phyloP scores from a whole-genome alignment of 2,329 filamentous ascomycete species.

The Penicillium vulpinum region DNA sequence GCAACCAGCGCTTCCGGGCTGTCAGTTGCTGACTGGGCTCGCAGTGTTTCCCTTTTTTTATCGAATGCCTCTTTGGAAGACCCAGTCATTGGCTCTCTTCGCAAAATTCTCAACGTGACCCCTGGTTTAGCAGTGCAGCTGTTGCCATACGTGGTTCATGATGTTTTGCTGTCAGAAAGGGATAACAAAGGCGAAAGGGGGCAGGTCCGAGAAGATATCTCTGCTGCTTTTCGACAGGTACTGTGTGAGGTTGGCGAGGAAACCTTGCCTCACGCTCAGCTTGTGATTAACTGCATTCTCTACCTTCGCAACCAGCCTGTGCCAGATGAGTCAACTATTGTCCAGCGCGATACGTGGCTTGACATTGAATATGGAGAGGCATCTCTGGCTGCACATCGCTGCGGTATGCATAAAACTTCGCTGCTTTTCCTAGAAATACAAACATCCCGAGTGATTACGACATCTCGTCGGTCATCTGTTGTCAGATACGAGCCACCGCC shows the following conservation, averaged over 20 bases:
- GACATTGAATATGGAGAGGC: conserved; percentile 74
- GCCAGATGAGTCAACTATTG: conserved; percentile 73
- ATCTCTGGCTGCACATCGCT: conserved; percentile 70
- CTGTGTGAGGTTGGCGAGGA: conserved; percentile 50
- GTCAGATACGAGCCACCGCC: conserved; percentile 57
- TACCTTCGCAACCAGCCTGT: conserved; percentile 82
- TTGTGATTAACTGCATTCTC: conserved; percentile 75
- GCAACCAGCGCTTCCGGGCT: conserved; percentile 22
- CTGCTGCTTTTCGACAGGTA: conserved; percentile 64
- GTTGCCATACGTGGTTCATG: conserved; percentile 82
- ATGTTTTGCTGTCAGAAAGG: conserved; percentile 71
- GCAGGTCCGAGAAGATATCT: conserved; percentile 62
- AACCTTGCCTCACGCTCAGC: conserved; percentile 64
- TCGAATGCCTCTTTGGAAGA: conserved; percentile 61
- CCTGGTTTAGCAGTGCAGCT: conserved; percentile 69
- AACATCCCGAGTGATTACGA: conserved; percentile 56
- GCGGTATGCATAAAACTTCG: conserved; percentile 84
- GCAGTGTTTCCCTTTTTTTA: conserved; percentile 49
- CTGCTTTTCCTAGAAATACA: conserved; percentile 78
- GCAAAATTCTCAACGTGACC: conserved; percentile 65
- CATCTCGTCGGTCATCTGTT: conserved; percentile 67
- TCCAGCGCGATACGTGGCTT: conserved; percentile 80
- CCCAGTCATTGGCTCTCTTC: conserved; percentile 68
- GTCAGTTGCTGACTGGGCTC: conserved; percentile 36
- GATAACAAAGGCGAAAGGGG: conserved; percentile 62